Percentiles rank a stretch among this genome's conserved stretches.
Conservation (phyloP, 805 yeast species). For the Ogataea nitratoaversa region DNA sequence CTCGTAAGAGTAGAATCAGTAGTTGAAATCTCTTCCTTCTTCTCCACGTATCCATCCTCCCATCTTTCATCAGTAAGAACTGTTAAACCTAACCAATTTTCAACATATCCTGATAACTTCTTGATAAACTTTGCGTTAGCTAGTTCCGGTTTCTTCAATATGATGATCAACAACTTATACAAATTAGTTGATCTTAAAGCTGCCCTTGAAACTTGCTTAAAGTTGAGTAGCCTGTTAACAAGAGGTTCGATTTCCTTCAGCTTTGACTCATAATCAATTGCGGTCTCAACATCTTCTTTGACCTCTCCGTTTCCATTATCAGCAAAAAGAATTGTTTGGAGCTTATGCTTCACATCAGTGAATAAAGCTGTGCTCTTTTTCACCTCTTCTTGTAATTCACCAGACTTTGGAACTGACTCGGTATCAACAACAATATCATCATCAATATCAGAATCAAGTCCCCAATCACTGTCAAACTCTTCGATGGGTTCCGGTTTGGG, state of each 20-base stretch:
- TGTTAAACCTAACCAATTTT: constrained; percentile 23
- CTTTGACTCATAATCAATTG: constrained; percentile 19
- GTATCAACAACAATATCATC: constrained; percentile 15
- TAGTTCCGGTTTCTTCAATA: constrained; percentile 36
- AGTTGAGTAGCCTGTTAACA: constrained; percentile 20
- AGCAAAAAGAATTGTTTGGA: constrained; percentile 24
- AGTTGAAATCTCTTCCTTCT: constrained; percentile 17
- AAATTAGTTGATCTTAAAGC: constrained; percentile 29
- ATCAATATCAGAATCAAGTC: constrained; percentile 20
- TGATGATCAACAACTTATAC: constrained; percentile 28
- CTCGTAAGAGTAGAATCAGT: not conserved
- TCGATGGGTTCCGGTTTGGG: constrained; percentile 8
- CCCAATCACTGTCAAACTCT: constrained; percentile 27
- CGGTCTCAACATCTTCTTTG: constrained; percentile 6
- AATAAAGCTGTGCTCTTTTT: constrained; percentile 18
- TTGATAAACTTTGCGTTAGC: constrained; percentile 14
- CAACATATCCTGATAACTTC: constrained; percentile 19
- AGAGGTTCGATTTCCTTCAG: constrained; percentile 19
- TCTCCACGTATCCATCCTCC: constrained; percentile 24
- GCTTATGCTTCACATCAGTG: constrained; percentile 19
- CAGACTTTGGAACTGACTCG: constrained; percentile 17
- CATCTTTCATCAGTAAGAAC: constrained; percentile 28
- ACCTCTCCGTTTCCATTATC: not conserved
- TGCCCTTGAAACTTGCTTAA: constrained; percentile 26
- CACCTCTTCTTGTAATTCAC: constrained; percentile 20